Base-by-base conservation (phyloP, 2,329 filamentous ascomycete species). In the Xylaria sp. region DNA sequence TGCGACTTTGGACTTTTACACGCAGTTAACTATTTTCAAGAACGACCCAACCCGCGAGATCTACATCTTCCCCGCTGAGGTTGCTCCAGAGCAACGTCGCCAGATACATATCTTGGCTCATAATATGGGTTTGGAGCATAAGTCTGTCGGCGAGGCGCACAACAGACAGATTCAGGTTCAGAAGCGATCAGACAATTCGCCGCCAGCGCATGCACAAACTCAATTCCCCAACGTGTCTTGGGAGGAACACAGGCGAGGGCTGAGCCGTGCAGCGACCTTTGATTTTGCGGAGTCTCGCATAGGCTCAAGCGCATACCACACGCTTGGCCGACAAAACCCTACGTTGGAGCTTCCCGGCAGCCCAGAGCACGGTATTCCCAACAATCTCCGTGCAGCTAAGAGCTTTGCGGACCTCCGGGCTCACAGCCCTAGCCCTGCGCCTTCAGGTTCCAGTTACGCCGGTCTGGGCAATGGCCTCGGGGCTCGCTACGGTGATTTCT, bases 401-500 rank as follows among this genome's bases (percentile, higher is more conserved):
- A 98, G 94, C 53, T 97, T 97, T 75, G 95, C 94, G 37, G 95
- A 99, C 75, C 81, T 99, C 67, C 91, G 94, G 67, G 96, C 94
- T 1, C 97, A 96, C 79, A 97, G 94, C 15, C 94, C 94, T 11
- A 98, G 94, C 70, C 94, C 95, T 5, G 94, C 92, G 2, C 89
- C 90, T 7, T 97, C 95, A 12, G 92, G 92, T 17, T 92, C 92
- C 5, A 96, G 92, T 80, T 97, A 96, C 75, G 77, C 74, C 5
- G 74, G 78, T 33, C 74, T 87, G 35, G 78, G 84, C 33, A 80
- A 78, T 62, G 80, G 82, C 45, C 77, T 87, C 14, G 79, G 77
- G 49, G 69, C 70, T 33, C 72, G 74, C 17, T 76, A 75, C 58
- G 68, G 69, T 58, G 73, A 76, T 59, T 76, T 73, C 60, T 71